phyloP scores from a whole-genome alignment of 805 yeast genomes.

The Pichia scutulata region DNA sequence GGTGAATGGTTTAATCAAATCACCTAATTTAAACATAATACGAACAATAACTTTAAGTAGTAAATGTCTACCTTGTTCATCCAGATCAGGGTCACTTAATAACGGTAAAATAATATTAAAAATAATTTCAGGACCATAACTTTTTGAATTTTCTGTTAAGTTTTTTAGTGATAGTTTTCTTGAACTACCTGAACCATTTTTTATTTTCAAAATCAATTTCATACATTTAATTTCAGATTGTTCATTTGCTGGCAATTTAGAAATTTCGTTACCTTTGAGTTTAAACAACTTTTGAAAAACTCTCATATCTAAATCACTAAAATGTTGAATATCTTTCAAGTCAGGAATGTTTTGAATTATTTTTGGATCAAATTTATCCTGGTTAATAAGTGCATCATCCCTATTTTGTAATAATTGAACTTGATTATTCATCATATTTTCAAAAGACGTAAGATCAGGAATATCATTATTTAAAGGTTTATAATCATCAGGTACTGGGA shows the following conservation, averaged over 20 bases:
- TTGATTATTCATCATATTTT: background rate
- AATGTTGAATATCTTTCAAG: conserved; percentile 54
- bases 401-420: conserved; percentile 19
- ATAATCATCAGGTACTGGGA: conserved; percentile 39
- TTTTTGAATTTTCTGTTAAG: conserved; percentile 53
- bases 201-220: conserved; percentile 58
- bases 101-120: conserved; percentile 72
- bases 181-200: conserved; percentile 65
- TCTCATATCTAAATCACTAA: conserved; percentile 64
- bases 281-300: conserved; percentile 56
- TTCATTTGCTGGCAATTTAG: conserved; percentile 41
- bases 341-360: conserved; percentile 55
- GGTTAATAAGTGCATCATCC: conserved; percentile 21
- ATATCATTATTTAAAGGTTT: conserved; percentile 28
- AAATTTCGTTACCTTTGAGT: conserved; percentile 19
- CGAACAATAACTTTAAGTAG: conserved; percentile 71
- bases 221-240: conserved; percentile 51
- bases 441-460: conserved; percentile 28
- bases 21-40: conserved; percentile 57
- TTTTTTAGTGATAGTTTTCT: conserved; percentile 66
- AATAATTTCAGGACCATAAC: conserved; percentile 61
- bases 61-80: conserved; percentile 77
- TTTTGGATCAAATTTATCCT: conserved; percentile 27
- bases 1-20: conserved; percentile 60
- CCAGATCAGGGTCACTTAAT: conserved; percentile 60